Base-by-base conservation (phyloP, 768 basidiomycete genomes). In the Mycena capillaripes region DNA sequence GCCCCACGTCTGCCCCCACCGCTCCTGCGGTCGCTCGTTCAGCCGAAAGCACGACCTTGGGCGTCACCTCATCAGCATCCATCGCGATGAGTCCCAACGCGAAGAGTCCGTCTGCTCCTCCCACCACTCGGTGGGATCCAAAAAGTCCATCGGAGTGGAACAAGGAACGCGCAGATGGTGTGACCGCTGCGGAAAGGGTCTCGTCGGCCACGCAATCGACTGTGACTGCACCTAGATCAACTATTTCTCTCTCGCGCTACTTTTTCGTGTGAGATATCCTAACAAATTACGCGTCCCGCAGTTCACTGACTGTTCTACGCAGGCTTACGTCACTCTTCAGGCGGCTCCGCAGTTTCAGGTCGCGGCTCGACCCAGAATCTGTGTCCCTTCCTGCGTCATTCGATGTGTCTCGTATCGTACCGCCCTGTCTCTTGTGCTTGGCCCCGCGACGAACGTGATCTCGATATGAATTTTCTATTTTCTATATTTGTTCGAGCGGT, bases 1-100 rank as follows among this genome's bases (percentile, higher is more conserved):
- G 84, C 95, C 96, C 7, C 93, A 95, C 79, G 88, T 92, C 53
- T 98, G 97, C 81, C 93, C 93, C 50, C 95, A 97, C 82, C 86
- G 89, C 50, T 89, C 91, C 3, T 98, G 97, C 73, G 93, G 92
- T 38, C 92, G 97, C 65, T 95, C 95, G 23, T 98, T 98, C 83
- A 96, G 94, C 75, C 92, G 97, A 76, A 95, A 97, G 82, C 97
- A 98, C 79, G 97, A 98, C 78, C 85, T 98, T 10, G 95, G 95
- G 16, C 92, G 97, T 48, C 97, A 98, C 81, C 87, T 95, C 64
- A 89, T 94, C 57, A 93, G 93, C 71, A 96, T 97, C 68, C 95
- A 97, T 75, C 91, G 92, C 42, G 92, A 92, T 72, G 92, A 75
- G 36, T 71, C 74, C 9, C 70, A 72, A 29, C 74, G 74, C 66